Conservation (phyloP, 129 eudicot genomes). For the Flaveria robusta region DNA sequence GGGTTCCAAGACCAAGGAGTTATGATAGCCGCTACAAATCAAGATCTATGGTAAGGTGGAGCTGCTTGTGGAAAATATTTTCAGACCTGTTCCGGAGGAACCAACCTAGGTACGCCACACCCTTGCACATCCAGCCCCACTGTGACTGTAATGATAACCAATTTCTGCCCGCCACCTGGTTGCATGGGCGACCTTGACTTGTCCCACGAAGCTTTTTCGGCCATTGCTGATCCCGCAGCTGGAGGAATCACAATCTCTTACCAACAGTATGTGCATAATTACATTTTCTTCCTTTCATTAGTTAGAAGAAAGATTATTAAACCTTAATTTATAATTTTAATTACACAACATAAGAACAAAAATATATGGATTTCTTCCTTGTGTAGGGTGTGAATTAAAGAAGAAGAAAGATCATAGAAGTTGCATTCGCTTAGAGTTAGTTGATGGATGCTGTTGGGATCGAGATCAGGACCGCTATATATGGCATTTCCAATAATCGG, state of each 20-base stretch:
- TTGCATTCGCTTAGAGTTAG: not conserved
- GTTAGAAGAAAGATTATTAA: too few relatives aligned
- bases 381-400: not conserved
- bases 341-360: too few relatives aligned
- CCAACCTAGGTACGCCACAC: too few relatives aligned
- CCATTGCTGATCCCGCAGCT: slow-evolving; percentile 24
- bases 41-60: too few relatives aligned
- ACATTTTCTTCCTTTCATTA: not conserved
- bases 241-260: slow-evolving; percentile 37
- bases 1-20: too few relatives aligned
- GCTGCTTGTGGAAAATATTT: too few relatives aligned
- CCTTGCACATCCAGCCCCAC: too few relatives aligned
- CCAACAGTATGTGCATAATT: not conserved
- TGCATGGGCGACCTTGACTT: slow-evolving; percentile 35
- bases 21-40: too few relatives aligned
- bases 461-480: not conserved
- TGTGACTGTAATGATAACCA: not conserved
- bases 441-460: not conserved
- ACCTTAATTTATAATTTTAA: too few relatives aligned
- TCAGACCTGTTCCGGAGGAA: too few relatives aligned
- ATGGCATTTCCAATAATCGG: not conserved
- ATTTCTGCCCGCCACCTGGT: slow-evolving; percentile 26
- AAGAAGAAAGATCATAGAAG: not conserved
- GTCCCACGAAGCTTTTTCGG: slow-evolving; percentile 27
- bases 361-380: not conserved